Percentiles rank a stretch among this genome's conserved stretches.
Conservation (phyloP, 495 filamentous ascomycete species). For the Chaetomium fimeti region DNA sequence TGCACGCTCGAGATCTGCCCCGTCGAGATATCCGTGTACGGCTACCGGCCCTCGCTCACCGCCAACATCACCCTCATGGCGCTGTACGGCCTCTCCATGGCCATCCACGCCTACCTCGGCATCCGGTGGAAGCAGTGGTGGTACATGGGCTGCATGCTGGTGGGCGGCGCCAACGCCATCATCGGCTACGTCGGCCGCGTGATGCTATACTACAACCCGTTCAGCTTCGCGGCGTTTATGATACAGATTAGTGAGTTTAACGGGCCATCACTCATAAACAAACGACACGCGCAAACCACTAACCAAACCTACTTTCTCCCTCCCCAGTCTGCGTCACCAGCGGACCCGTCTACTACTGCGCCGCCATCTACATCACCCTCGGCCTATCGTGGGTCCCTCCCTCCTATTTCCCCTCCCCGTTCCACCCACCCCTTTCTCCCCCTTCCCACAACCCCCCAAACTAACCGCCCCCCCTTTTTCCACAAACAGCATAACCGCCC, state of each 20-base stretch:
- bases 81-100: slow-evolving; percentile 19
- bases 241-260: slow-evolving; percentile 41
- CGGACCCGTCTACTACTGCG: slow-evolving; percentile 52
- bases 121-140: slow-evolving; percentile 36
- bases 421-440: too few species aligned
- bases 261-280: background rate
- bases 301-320: background rate
- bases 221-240: slow-evolving; percentile 42
- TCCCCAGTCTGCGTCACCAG: slow-evolving; percentile 48
- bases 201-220: slow-evolving; percentile 45
- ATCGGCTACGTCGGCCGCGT: slow-evolving; percentile 48
- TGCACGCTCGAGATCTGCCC: slow-evolving; percentile 36
- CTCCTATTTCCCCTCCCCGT: too few species aligned
- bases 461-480: slow-evolving; percentile 5
- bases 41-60: slow-evolving; percentile 28
- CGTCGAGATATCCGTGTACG: slow-evolving; percentile 25
- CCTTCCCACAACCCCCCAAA: too few species aligned
- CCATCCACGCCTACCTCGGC: slow-evolving; percentile 30
- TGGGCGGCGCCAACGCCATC: slow-evolving; percentile 36
- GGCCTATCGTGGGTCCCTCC: slow-evolving; percentile 34
- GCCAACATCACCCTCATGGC: slow-evolving; percentile 29
- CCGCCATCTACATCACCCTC: slow-evolving; percentile 54
- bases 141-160: slow-evolving; percentile 36
- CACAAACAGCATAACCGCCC: slow-evolving; percentile 41
- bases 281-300: background rate